Evolutionary conservation across 768 basidiomycete species (phyloP).

Genomic region (Russula griseocarnosa): DNA sequence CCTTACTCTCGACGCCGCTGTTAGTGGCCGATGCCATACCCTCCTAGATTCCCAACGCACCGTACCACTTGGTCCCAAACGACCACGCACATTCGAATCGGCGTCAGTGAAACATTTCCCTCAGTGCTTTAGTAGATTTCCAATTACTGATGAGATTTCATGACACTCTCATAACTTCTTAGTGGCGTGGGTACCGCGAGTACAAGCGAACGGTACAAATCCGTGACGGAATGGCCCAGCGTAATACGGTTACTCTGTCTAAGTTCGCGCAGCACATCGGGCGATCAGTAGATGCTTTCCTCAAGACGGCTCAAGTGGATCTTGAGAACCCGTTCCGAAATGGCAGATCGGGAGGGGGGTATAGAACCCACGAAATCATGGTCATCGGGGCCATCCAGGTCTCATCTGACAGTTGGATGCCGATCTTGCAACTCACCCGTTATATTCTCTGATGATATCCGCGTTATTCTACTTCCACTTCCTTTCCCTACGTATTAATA

Average conservation of each 20-base stretch:
- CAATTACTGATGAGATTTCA: neutral
- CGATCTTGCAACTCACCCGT: slow-evolving; percentile 15
- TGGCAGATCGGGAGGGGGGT: slow-evolving; percentile 5
- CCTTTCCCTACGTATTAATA: neutral
- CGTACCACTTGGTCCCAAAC: neutral
- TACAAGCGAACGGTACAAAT: slow-evolving; percentile 19
- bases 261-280: slow-evolving; percentile 11
- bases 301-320: neutral
- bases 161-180: neutral
- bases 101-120: slow-evolving; percentile 6
- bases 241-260: slow-evolving; percentile 5
- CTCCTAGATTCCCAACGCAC: neutral
- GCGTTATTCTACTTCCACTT: neutral
- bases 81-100: slow-evolving; percentile 14
- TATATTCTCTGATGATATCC: neutral
- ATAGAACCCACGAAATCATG: neutral
- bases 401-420: slow-evolving; percentile 17
- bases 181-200: slow-evolving; percentile 21
- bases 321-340: neutral
- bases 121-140: neutral
- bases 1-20: slow-evolving; percentile 10
- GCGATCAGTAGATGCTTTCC: slow-evolving; percentile 17
- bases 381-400: slow-evolving; percentile 20
- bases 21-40: neutral
- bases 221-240: slow-evolving; percentile 8